Evolutionary conservation across 108 stramenopile genomes (phyloP).

Genomic region (Chaetoceros muelleri): DNA sequence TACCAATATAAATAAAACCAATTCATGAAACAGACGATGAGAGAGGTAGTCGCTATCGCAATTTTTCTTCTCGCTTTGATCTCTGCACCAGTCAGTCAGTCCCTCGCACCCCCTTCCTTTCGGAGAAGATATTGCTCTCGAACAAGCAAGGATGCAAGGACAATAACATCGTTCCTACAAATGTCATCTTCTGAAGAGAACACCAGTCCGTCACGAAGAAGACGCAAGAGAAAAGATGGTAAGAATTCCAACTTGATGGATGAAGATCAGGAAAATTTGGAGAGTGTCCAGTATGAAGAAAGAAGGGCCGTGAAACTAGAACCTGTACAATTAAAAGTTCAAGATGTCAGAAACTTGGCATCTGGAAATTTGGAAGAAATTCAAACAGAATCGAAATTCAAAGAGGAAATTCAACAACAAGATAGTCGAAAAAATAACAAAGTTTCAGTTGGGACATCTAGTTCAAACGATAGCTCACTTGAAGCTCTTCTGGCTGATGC

Average conservation of each 20-base stretch:
- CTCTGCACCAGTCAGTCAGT: too few species aligned
- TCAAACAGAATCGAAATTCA: neutral
- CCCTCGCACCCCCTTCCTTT: too few species aligned
- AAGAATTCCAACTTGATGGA: too few species aligned
- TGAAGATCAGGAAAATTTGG: conserved; percentile 1
- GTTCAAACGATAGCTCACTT: conserved; percentile 33
- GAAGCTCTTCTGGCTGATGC: conserved; percentile 66
- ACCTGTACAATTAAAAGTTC: conserved; percentile 40
- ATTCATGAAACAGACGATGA: too few species aligned
- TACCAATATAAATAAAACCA: too few species aligned
- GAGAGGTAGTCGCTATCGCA: too few species aligned
- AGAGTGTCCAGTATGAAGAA: conserved; percentile 2
- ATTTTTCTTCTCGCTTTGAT: too few species aligned
- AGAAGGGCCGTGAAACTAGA: neutral
- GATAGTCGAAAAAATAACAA: conserved; percentile 11
- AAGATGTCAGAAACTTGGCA: conserved; percentile 43
- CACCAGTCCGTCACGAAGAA: conserved; percentile 12
- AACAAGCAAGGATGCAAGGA: too few species aligned
- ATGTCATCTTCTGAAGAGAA: neutral
- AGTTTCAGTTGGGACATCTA: conserved; percentile 1
- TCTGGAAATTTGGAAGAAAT: conserved; percentile 16
- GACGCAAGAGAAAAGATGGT: conserved; percentile 39
- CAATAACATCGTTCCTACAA: too few species aligned
- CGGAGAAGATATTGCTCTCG: too few species aligned
- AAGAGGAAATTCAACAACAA: neutral